Conservation (phyloP, 192 early-diverging fungal genomes). For the Anaeromyces robustus region DNA sequence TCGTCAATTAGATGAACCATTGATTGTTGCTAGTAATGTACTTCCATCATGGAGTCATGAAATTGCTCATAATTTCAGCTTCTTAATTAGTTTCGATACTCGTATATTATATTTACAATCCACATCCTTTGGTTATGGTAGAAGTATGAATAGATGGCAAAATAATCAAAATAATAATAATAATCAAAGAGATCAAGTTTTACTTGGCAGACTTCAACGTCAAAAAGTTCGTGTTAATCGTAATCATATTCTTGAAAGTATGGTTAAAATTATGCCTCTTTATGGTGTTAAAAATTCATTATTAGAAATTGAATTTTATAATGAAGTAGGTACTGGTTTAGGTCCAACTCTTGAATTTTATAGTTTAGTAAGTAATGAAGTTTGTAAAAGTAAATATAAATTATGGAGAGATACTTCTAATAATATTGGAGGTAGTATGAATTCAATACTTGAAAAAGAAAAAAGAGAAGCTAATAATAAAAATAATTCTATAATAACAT, state of each 20-base stretch:
- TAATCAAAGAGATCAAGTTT: conserved; percentile 17
- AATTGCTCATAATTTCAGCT: conserved; percentile 46
- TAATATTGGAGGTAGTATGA: background rate
- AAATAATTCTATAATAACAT: too few species aligned
- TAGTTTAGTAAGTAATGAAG: conserved; percentile 54
- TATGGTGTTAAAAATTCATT: conserved; percentile 53
- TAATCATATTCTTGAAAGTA: conserved; percentile 55
- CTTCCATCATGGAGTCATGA: conserved; percentile 59
- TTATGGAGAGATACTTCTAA: conserved; percentile 53
- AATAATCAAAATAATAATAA: background rate
- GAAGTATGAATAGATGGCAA: conserved; percentile 57
- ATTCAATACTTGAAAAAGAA: background rate
- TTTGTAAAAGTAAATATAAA: conserved; percentile 34
- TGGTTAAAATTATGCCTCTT: conserved; percentile 69
- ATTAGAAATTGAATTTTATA: conserved; percentile 83
- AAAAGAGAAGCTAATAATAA: conserved; percentile 7
- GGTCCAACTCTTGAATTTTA: conserved; percentile 91
- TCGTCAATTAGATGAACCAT: conserved; percentile 73
- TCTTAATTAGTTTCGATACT: conserved; percentile 70
- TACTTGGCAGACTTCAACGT: conserved; percentile 55
- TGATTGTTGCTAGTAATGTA: conserved; percentile 69
- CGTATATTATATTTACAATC: conserved; percentile 63
- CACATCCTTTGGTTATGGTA: conserved; percentile 73
- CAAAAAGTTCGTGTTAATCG: conserved; percentile 80
- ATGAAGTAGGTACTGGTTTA: conserved; percentile 82